Conservation (phyloP, 2,329 filamentous ascomycete species). For the Ascochyta viciae-villosae region DNA sequence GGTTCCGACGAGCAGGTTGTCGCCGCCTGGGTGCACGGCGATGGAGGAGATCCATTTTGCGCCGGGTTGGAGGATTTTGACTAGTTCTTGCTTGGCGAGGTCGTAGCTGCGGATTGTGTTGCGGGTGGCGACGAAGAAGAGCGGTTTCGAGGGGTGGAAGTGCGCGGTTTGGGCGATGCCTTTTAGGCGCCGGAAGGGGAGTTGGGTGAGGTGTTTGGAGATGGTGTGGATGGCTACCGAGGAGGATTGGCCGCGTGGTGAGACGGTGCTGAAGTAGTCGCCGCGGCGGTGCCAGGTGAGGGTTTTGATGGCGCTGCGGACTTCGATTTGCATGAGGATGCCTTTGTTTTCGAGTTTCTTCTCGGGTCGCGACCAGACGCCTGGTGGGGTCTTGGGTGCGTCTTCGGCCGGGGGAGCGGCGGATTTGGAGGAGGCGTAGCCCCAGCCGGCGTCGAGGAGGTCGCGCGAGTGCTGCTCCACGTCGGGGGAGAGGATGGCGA, state of each 20-base stretch:
- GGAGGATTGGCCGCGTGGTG: constrained; percentile 76
- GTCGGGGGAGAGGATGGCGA: constrained; percentile 71
- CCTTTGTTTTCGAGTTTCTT: constrained; percentile 76
- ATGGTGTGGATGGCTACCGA: constrained; percentile 94
- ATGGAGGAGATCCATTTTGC: constrained; percentile 94
- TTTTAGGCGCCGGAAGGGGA: constrained; percentile 82
- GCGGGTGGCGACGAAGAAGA: constrained; percentile 96
- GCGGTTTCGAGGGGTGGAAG: constrained; percentile 91
- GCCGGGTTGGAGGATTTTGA: constrained; percentile 92
- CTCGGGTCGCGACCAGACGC: constrained; percentile 84
- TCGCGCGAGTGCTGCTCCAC: constrained; percentile 77
- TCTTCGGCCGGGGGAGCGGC: constrained; percentile 58
- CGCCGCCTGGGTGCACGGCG: constrained; percentile 89
- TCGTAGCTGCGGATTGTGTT: constrained; percentile 94
- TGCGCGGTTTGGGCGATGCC: constrained; percentile 86
- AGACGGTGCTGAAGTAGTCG: constrained; percentile 93
- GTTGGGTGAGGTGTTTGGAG: constrained; percentile 92
- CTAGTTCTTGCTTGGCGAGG: constrained; percentile 84
- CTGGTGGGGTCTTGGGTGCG: constrained; percentile 74
- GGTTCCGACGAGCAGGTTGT: constrained; percentile 92
- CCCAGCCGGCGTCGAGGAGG: constrained; percentile 87
- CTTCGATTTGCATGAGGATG: constrained; percentile 80
- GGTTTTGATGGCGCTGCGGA: constrained; percentile 82
- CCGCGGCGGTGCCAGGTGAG: constrained; percentile 93
- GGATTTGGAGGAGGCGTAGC: constrained; percentile 77